Conservation (phyloP, 2,329 filamentous ascomycete species). For the Herpomyces periplanetae region DNA sequence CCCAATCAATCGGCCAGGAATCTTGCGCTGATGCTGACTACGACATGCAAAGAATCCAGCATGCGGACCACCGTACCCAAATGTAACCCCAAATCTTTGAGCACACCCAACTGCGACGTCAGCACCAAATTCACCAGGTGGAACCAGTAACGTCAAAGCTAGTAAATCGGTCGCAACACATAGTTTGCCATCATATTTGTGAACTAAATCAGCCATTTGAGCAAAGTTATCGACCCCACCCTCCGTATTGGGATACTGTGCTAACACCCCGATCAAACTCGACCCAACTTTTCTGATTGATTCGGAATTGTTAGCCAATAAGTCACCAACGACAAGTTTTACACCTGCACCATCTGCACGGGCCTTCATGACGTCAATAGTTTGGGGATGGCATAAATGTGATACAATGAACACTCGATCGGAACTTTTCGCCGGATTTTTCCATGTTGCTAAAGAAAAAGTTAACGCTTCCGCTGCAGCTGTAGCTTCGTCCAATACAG, state of each 20-base stretch:
- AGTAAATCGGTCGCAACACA: constrained; percentile 63
- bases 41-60: constrained; percentile 77
- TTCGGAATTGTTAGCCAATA: constrained; percentile 21
- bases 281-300: constrained; percentile 32
- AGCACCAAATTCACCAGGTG: constrained; percentile 70
- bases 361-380: constrained; percentile 39
- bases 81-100: constrained; percentile 60
- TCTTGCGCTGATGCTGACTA: constrained; percentile 73
- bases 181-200: constrained; percentile 36
- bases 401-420: constrained; percentile 73
- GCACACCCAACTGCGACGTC: constrained; percentile 81
- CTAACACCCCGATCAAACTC: constrained; percentile 50
- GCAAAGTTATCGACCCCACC: constrained; percentile 40
- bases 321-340: constrained; percentile 28
- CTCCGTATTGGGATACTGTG: constrained; percentile 75
- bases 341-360: constrained; percentile 75
- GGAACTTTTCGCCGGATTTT: constrained; percentile 30
- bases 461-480: constrained; percentile 89
- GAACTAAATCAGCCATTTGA: constrained; percentile 29
- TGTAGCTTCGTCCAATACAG: constrained; percentile 57
- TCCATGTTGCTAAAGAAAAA: constrained; percentile 37
- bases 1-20: constrained; percentile 59
- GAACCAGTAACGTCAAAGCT: constrained; percentile 47
- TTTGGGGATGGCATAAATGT: constrained; percentile 43
- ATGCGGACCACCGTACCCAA: constrained; percentile 76